These are phyloP conservation scores for Cochliopodium minus DNA, from an alignment of 208 protist species.

Conservation along the genomic window DNA sequence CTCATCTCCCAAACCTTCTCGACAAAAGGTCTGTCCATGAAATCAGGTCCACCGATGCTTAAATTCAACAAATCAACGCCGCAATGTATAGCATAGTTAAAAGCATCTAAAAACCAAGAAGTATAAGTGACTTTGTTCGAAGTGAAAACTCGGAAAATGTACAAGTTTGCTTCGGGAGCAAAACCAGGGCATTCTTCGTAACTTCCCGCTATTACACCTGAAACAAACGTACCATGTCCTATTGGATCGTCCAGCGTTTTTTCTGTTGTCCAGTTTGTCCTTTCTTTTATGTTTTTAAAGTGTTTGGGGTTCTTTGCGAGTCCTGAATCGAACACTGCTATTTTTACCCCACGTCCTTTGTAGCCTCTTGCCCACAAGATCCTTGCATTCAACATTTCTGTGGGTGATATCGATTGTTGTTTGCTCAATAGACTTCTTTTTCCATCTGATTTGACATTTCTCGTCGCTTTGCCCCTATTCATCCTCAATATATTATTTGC, in stretches of 20 bases:
- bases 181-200: conserved; percentile 55
- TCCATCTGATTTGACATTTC: too few relatives aligned
- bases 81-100: conserved; percentile 62
- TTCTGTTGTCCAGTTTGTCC: conserved; percentile 56
- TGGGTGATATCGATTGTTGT: neutral
- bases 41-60: conserved; percentile 83
- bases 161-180: conserved; percentile 64
- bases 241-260: conserved; percentile 38
- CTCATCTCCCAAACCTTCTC: conserved; percentile 61
- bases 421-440: neutral
- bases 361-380: conserved; percentile 19
- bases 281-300: conserved; percentile 38
- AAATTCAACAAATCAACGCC: conserved; percentile 76
- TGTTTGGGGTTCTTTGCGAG: conserved; percentile 29
- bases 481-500: too few relatives aligned
- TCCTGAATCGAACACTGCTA: conserved; percentile 71
- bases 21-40: conserved; percentile 63
- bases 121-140: conserved; percentile 46
- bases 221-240: conserved; percentile 88
- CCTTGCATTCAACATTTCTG: conserved; percentile 1
- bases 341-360: conserved; percentile 28
- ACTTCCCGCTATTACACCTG: conserved; percentile 60
- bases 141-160: conserved; percentile 81
- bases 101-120: conserved; percentile 77
- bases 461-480: too few relatives aligned